Evolutionary conservation across 1,284 basidiomycete species (phyloP), one percentile per base, ranked within the genome.

Genomic region (Cutaneotrichosporon sp.): DNA sequence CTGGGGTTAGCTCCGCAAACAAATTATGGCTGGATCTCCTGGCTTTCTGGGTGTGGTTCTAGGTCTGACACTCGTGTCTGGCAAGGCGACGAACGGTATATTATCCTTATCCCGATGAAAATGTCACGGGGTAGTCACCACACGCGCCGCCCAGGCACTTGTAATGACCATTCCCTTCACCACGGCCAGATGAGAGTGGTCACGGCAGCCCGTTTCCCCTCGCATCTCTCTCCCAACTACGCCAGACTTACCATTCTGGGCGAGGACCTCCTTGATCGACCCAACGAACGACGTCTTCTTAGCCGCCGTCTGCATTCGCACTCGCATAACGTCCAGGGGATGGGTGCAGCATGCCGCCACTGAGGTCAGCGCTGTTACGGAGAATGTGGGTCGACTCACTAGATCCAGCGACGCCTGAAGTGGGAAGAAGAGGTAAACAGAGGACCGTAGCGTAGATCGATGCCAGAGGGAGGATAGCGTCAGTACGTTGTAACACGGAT

Each of bases 341-440:
- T 94, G 91, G 0, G 91, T 93, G 75, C 86, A 90, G 71, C 86
- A 88, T 59, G 91, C 89, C 47, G 91, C 91, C 88, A 92, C 91
- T 93, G 67, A 8, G 31, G 52, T 60, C 22, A 52, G 49, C 50
- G 40, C 14, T 4, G 42, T 16, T 16, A 18, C 51, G 55, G 64
- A 22, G 13, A 3, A 13, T 64, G 57, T 8, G 51, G 40, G 31
- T 51, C 6, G 46, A 85, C 88, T 69, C 75, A 90, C 90, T 86
- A 42, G 89, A 90, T 47, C 89, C 89, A 56, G 88, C 89, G 51
- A 90, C 65, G 21, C 65, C 65, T 66, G 40, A 16, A 11, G 5
- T n/a, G 18, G 21, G 22, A 21, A 26, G 51, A 31, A 13, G 5
- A 13, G 42, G 11, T 31, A 14, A 50, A 18, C 16, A 13, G 51